phyloP scores from a whole-genome alignment of 768 basidiomycete species.

The Mycena maculata region DNA sequence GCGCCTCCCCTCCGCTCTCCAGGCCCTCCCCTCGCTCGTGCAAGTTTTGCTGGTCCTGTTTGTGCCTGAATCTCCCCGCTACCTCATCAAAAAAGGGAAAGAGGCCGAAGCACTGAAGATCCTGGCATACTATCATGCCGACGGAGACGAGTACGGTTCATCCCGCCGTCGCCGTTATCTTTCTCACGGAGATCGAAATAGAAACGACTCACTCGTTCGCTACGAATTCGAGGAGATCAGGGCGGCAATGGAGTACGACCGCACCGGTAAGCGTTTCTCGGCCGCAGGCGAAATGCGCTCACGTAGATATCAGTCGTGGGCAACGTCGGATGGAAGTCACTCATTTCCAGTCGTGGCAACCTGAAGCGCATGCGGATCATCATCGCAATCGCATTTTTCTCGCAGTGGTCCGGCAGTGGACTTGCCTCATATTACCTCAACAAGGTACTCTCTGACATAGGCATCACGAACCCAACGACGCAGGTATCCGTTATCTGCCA shows the following conservation, averaged over 20 bases:
- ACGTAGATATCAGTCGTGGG: slow-evolving; percentile 49
- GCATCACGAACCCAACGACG: slow-evolving; percentile 68
- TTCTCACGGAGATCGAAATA: slow-evolving; percentile 32
- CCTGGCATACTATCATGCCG: slow-evolving; percentile 87
- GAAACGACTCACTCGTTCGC: slow-evolving; percentile 73
- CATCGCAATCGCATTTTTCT: slow-evolving; percentile 83
- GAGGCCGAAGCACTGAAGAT: slow-evolving; percentile 74
- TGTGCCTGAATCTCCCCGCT: slow-evolving; percentile 88
- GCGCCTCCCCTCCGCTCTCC: slow-evolving; percentile 83
- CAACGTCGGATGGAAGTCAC: slow-evolving; percentile 76
- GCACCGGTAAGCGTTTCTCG: slow-evolving; percentile 42
- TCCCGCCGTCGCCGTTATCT: not conserved
- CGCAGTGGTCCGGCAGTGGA: slow-evolving; percentile 88
- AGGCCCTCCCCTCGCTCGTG: slow-evolving; percentile 74
- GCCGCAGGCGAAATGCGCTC: not conserved
- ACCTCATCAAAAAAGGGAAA: slow-evolving; percentile 79
- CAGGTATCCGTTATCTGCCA: slow-evolving; percentile 43
- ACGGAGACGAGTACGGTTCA: slow-evolving; percentile 66
- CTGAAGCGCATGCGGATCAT: slow-evolving; percentile 81
- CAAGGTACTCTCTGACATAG: slow-evolving; percentile 75
- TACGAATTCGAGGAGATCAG: slow-evolving; percentile 88
- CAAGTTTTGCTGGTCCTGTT: slow-evolving; percentile 76
- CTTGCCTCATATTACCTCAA: slow-evolving; percentile 87
- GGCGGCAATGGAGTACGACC: slow-evolving; percentile 77
- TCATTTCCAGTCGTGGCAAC: slow-evolving; percentile 77